These are phyloP conservation scores for Nissolia schottii DNA, from an alignment of 306 rosid genomes.

Conservation along the genomic window DNA sequence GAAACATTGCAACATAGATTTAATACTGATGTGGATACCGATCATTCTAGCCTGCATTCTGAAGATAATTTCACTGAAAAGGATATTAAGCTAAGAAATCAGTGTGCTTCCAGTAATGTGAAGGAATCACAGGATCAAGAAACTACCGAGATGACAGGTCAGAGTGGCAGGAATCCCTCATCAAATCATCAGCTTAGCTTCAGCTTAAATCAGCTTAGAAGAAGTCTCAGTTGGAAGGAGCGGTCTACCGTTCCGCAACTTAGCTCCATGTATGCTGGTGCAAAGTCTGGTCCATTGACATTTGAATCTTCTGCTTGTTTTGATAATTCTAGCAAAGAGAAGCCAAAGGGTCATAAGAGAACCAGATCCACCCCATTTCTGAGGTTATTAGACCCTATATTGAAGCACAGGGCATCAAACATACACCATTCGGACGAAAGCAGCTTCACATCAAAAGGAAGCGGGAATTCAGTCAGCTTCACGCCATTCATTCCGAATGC, in stretches of 20 bases:
- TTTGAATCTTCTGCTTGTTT: slow-evolving; percentile 39
- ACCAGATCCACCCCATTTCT: slow-evolving; percentile 65
- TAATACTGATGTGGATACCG: slow-evolving; percentile 23
- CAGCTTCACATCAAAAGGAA: slow-evolving; percentile 33
- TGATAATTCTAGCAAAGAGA: slow-evolving; percentile 38
- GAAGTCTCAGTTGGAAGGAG: slow-evolving; percentile 92
- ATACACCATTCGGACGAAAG: slow-evolving; percentile 35
- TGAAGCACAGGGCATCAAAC: slow-evolving; percentile 53
- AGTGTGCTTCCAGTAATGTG: slow-evolving; percentile 20
- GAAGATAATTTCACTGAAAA: slow-evolving; percentile 30
- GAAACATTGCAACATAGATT: slow-evolving; percentile 21
- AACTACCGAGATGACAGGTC: slow-evolving; percentile 35
- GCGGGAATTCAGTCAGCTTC: slow-evolving; percentile 26
- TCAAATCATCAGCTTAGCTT: slow-evolving; percentile 60
- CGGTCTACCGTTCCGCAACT: slow-evolving; percentile 45
- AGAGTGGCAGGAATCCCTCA: slow-evolving; percentile 40
- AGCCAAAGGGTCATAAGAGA: slow-evolving; percentile 55
- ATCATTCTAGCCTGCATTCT: slow-evolving; percentile 27
- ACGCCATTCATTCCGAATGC: slow-evolving; percentile 31
- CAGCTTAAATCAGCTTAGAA: slow-evolving; percentile 60
- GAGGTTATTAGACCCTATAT: slow-evolving; percentile 72
- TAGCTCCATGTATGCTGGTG: slow-evolving; percentile 43
- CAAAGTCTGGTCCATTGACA: slow-evolving; percentile 69
- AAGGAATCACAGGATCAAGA: slow-evolving; percentile 36
- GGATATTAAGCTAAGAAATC: slow-evolving; percentile 20